Conservation (phyloP, 78 protist species). For the Dictyostelium firmibasis region DNA sequence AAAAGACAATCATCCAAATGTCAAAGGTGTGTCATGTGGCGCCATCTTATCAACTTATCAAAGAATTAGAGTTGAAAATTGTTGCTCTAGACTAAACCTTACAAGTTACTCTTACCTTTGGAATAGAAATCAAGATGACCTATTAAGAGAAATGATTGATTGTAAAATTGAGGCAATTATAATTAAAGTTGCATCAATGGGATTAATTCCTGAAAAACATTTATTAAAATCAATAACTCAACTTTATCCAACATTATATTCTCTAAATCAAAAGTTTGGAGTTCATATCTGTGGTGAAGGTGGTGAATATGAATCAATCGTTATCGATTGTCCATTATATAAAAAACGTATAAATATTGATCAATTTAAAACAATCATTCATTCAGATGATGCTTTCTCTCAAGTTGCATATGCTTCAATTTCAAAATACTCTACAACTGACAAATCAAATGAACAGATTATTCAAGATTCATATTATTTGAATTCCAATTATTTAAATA, state of each 20-base stretch:
- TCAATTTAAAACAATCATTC: conserved; percentile 20
- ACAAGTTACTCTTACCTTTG: conserved; percentile 90
- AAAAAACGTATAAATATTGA: conserved; percentile 30
- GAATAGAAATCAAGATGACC: conserved; percentile 88
- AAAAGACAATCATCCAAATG: conserved; percentile 56
- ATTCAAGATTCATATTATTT: background rate
- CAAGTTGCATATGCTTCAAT: conserved; percentile 52
- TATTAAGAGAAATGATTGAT: conserved; percentile 90
- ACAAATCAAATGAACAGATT: conserved; percentile 1
- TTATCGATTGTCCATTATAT: conserved; percentile 94
- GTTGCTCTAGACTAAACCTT: conserved; percentile 91
- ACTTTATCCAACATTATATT: conserved; percentile 49
- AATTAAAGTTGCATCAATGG: conserved; percentile 91
- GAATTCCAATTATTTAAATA: background rate
- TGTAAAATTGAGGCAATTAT: conserved; percentile 84
- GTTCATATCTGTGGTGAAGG: conserved; percentile 98
- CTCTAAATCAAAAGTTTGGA: conserved; percentile 51
- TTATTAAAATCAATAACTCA: conserved; percentile 82
- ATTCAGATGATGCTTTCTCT: conserved; percentile 71
- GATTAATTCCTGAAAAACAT: conserved; percentile 81
- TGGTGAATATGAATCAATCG: conserved; percentile 98
- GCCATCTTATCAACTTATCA: conserved; percentile 98
- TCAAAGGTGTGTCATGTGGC: conserved; percentile 94
- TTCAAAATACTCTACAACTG: background rate
- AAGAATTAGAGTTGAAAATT: conserved; percentile 94